Percentiles rank a stretch among this genome's conserved stretches.
Evolutionary conservation across 805 yeast species (phyloP).

Genomic region (Saccharomycopsis amapae): DNA sequence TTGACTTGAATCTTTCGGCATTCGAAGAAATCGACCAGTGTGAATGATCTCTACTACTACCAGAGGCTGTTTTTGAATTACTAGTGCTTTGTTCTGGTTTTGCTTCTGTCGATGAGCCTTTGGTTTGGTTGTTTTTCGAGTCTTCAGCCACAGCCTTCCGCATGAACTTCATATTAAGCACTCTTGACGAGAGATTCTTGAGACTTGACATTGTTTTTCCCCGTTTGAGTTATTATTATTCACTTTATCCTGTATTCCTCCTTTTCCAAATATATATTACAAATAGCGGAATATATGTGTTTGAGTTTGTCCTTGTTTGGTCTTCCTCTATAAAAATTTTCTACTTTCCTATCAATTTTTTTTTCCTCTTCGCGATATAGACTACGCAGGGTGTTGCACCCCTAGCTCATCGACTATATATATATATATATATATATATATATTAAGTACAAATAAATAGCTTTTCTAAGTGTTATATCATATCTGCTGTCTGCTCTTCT

Average conservation of each 20-base stretch:
- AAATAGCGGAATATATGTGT: too few relatives aligned
- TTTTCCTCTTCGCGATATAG: too few relatives aligned
- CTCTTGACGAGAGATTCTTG: constrained; percentile 17
- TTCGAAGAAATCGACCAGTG: constrained; percentile 12
- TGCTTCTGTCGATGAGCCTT: not conserved
- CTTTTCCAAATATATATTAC: too few relatives aligned
- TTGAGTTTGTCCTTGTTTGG: too few relatives aligned
- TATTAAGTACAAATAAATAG: not conserved
- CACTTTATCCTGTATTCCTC: too few relatives aligned
- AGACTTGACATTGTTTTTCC: constrained; percentile 12
- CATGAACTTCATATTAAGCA: constrained; percentile 22
- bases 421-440: too few relatives aligned
- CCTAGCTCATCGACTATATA: too few relatives aligned
- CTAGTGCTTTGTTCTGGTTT: constrained; percentile 2
- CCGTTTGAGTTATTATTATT: not conserved
- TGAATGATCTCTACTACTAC: not conserved
- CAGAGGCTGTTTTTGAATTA: not conserved
- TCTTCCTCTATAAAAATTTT: too few relatives aligned
- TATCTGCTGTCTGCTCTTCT: too few relatives aligned
- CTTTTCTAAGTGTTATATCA: too few relatives aligned
- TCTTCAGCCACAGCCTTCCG: constrained; percentile 16
- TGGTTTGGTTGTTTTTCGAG: constrained; percentile 1
- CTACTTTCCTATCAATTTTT: too few relatives aligned
- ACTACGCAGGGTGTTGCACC: too few relatives aligned
- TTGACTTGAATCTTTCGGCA: not conserved